These are phyloP conservation scores for Lachnellula occidentalis DNA, from an alignment of 2,329 filamentous ascomycete genomes.

Conservation along the genomic window DNA sequence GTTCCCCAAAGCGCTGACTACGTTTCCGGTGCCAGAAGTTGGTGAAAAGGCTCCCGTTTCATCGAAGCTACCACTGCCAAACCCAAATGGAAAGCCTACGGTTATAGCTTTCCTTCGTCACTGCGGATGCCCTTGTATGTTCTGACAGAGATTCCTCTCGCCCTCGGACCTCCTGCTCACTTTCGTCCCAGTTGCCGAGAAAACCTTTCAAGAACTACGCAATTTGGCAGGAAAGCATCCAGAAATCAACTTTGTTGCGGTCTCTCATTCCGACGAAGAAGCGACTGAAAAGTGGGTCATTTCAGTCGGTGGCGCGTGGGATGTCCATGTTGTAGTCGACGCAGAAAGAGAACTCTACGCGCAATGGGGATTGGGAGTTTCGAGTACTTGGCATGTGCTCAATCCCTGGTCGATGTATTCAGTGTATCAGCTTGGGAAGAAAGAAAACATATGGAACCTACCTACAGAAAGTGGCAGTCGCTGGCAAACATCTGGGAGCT, in stretches of 20 bases:
- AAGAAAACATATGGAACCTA: slow-evolving; percentile 62
- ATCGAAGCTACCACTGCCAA: slow-evolving; percentile 46
- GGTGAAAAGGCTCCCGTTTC: slow-evolving; percentile 52
- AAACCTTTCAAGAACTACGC: slow-evolving; percentile 53
- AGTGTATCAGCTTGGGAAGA: slow-evolving; percentile 51
- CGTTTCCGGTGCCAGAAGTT: slow-evolving; percentile 44
- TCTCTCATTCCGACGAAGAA: slow-evolving; percentile 55
- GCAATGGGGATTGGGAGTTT: slow-evolving; percentile 58
- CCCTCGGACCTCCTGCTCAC: slow-evolving; percentile 1
- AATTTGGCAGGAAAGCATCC: slow-evolving; percentile 45
- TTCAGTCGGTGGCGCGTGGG: slow-evolving; percentile 28
- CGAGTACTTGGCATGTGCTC: slow-evolving; percentile 57
- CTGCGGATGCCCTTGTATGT: slow-evolving; percentile 68
- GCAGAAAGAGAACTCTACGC: slow-evolving; percentile 54
- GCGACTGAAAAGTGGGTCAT: slow-evolving; percentile 41
- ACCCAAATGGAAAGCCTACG: slow-evolving; percentile 46
- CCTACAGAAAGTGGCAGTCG: slow-evolving; percentile 59
- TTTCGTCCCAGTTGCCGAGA: slow-evolving; percentile 46
- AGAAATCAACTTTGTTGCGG: slow-evolving; percentile 51
- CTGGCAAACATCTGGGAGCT: slow-evolving; percentile 65
- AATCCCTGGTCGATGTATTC: slow-evolving; percentile 52
- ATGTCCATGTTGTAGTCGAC: slow-evolving; percentile 56
- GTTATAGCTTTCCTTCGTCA: slow-evolving; percentile 65
- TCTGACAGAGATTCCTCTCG: neutral
- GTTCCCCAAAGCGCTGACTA: slow-evolving; percentile 26